Base-by-base conservation (phyloP, 2,329 filamentous ascomycete species). In the Paracoccidioides lutzii region DNA sequence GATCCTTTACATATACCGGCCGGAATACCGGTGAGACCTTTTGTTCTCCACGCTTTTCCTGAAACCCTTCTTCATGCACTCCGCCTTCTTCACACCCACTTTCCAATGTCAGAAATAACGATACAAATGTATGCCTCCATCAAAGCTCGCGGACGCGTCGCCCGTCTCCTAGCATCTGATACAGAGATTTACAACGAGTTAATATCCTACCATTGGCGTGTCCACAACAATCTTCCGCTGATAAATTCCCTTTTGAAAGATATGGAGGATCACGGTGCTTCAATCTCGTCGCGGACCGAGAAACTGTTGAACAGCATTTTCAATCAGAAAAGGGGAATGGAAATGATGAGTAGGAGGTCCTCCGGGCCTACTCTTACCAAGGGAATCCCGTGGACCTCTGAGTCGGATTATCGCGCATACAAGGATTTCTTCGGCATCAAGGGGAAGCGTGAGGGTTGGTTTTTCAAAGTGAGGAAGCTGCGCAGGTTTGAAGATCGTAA, bases 151-250 rank as follows among this genome's bases (percentile, higher is more conserved):
- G 74, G 74, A 8, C 67, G 69, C 3, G 63, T 67, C 12, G 72
- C 71, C n/a, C 66, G 71, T 28, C 63, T 75, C n/a, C 66, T 76
- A 4, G 74, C 71, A 10, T 67, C 69, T 12, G 72, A 69, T 6
- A 66, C 67, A 0, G 65, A 64, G 1, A 67, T 76, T 28, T 76
- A 72, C 62, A 74, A 75, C 58, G 72, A 74, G 44, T 61, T 75
- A 57, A 67, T 76, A 35, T 64, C 66, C 42, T 70, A 73, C 57
- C 65, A 69, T 56, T 76, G 74, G 74, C 62, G 64, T 42, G 67
- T 69, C 4, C 71, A 70, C 52, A 68, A 67, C 5, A 70, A 75
- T 46, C 61, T 76, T 1, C 65, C 67, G 5, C 67, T 65, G 14
- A 67, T 76, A 35, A 62, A 72, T 3, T 61, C 65, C 1, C 63